phyloP scores from a whole-genome alignment of 768 basidiomycete species.

The Astraeus odoratus region DNA sequence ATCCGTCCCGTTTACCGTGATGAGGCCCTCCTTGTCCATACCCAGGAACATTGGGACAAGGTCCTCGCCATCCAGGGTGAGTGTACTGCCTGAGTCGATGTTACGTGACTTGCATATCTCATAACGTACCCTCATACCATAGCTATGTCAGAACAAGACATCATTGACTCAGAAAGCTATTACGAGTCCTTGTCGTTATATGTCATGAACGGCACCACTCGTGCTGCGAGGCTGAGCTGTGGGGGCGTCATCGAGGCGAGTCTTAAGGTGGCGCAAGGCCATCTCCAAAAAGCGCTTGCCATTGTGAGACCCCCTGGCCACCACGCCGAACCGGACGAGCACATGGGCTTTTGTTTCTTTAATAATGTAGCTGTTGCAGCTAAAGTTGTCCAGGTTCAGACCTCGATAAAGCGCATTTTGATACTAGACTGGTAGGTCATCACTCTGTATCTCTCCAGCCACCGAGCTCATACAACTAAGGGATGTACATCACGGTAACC shows the following conservation, averaged over 20 bases:
- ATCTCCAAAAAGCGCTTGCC: constrained; percentile 83
- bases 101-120: constrained; percentile 6
- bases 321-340: constrained; percentile 95
- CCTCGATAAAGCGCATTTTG: constrained; percentile 69
- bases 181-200: constrained; percentile 93
- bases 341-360: constrained; percentile 99
- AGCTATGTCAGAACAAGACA: constrained; percentile 75
- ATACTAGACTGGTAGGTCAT: constrained; percentile 88
- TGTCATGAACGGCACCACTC: constrained; percentile 78
- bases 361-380: constrained; percentile 96
- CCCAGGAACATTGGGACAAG: constrained; percentile 87
- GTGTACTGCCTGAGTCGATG: constrained; percentile 25
- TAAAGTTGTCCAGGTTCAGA: constrained; percentile 66
- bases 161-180: constrained; percentile 67
- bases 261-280: constrained; percentile 74
- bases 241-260: constrained; percentile 92
- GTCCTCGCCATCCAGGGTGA: constrained; percentile 77
- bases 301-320: constrained; percentile 97
- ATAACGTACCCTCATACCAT: constrained; percentile 10
- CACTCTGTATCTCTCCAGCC: constrained; percentile 4
- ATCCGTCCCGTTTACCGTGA: constrained; percentile 67
- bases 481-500: constrained; percentile 90
- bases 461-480: constrained; percentile 33
- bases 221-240: constrained; percentile 81
- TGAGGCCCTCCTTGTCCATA: constrained; percentile 87